Evolutionary conservation across 495 filamentous ascomycete genomes (phyloP).

Genomic region (Xylaria bambusicola): DNA sequence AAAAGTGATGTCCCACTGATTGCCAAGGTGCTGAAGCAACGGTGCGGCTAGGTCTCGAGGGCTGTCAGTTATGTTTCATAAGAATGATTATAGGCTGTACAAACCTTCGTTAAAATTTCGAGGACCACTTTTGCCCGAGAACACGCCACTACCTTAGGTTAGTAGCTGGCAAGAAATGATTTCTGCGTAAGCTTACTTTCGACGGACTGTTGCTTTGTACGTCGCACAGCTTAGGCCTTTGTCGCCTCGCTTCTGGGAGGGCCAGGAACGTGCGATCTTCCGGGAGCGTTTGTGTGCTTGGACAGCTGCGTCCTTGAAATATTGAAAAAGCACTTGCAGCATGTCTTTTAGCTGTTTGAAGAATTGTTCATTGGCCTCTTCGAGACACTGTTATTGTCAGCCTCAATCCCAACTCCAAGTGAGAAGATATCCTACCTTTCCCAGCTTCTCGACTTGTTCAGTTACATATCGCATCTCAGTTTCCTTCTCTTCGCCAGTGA

Average conservation of each 20-base stretch:
- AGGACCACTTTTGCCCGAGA: slow-evolving; percentile 25
- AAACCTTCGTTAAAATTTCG: slow-evolving; percentile 52
- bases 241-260: slow-evolving; percentile 37
- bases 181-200: slow-evolving; percentile 40
- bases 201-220: slow-evolving; percentile 58
- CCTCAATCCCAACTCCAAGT: slow-evolving; percentile 4
- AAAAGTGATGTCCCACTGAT: slow-evolving; percentile 56
- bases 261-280: slow-evolving; percentile 48
- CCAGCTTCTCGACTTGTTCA: slow-evolving; percentile 40
- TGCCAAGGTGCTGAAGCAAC: slow-evolving; percentile 49
- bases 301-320: slow-evolving; percentile 33
- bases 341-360: slow-evolving; percentile 37
- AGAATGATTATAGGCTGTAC: slow-evolving; percentile 20
- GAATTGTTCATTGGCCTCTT: slow-evolving; percentile 35
- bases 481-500: slow-evolving; percentile 44
- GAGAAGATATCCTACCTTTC: slow-evolving; percentile 38
- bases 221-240: slow-evolving; percentile 55
- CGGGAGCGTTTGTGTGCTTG: slow-evolving; percentile 33
- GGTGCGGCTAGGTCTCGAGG: slow-evolving; percentile 42
- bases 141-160: slow-evolving; percentile 30
- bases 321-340: slow-evolving; percentile 47
- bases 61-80: slow-evolving; percentile 16
- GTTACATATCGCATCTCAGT: slow-evolving; percentile 42
- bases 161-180: slow-evolving; percentile 23
- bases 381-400: slow-evolving; percentile 21